Conservation (phyloP, 2,329 filamentous ascomycete species). For the Ceratocystis smalleyi region DNA sequence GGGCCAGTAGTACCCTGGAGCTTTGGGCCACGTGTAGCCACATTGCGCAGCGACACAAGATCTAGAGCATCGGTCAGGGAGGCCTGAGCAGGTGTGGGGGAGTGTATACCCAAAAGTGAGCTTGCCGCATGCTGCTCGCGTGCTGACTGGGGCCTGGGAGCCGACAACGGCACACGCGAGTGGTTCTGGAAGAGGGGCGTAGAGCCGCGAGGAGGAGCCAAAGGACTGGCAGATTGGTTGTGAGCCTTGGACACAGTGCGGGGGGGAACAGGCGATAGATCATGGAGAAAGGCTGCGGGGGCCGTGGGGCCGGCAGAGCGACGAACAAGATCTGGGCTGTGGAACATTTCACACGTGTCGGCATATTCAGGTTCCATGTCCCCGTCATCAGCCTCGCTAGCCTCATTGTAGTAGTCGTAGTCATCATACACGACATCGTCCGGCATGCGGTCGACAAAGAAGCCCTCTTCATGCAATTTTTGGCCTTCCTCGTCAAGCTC, state of each 20-base stretch:
- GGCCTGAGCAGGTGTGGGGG: not conserved
- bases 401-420: slow-evolving; percentile 1
- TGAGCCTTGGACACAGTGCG: not conserved
- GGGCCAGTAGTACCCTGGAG: not conserved
- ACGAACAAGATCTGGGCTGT: not conserved
- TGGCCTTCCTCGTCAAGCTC: not conserved
- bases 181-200: not conserved
- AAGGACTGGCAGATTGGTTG: not conserved
- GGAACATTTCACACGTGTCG: not conserved
- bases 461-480: not conserved
- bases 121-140: not conserved
- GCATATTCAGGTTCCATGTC: slow-evolving; percentile 4
- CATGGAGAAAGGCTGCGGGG: not conserved
- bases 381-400: not conserved
- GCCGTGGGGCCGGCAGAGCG: not conserved
- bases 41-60: not conserved
- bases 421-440: slow-evolving; percentile 13
- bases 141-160: not conserved
- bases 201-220: not conserved
- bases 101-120: not conserved
- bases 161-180: not conserved
- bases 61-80: not conserved
- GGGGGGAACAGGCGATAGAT: not conserved
- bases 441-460: not conserved
- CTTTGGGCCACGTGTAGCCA: not conserved